A percentile compares a stretch with the other conserved stretches of the same genome.
These are phyloP conservation scores for Bonia amplexicaulis DNA, from an alignment of 176 grass and related monocot species.

Conservation along the genomic window DNA sequence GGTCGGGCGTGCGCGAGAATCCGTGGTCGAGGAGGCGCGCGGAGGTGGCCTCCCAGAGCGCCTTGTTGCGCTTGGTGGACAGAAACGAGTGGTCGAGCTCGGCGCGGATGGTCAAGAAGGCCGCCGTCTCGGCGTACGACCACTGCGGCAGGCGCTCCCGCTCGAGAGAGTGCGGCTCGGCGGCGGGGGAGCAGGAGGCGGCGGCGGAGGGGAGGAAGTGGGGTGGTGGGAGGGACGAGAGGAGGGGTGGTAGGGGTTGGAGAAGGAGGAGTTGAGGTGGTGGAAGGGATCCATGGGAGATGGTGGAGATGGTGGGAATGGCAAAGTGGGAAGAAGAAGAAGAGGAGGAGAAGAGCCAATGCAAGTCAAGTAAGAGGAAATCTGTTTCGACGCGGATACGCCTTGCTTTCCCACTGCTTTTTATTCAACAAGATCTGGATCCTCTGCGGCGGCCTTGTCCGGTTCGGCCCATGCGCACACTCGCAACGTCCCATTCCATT, in stretches of 20 bases:
- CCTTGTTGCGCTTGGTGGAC: constrained; percentile 96
- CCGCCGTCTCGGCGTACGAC: constrained; percentile 69
- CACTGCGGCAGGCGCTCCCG: constrained; percentile 87
- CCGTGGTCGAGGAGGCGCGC: constrained; percentile 52
- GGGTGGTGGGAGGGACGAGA: constrained; percentile 30
- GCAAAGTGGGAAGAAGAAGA: neutral
- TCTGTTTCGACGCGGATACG: constrained; percentile 81
- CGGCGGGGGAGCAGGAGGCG: neutral
- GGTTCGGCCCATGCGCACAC: too few relatives aligned
- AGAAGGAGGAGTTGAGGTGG: constrained; percentile 62
- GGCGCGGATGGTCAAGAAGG: constrained; percentile 73
- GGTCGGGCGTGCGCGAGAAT: constrained; percentile 74
- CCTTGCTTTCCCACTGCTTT: constrained; percentile 81
- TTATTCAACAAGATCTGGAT: constrained; percentile 35
- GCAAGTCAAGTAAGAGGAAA: constrained; percentile 30
- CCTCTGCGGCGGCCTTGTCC: constrained; percentile 15
- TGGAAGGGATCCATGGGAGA: constrained; percentile 80
- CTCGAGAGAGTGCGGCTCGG: constrained; percentile 2
- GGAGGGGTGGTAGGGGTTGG: constrained; percentile 56
- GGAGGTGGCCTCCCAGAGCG: constrained; percentile 79
- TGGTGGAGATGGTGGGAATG: constrained; percentile 26
- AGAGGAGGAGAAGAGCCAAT: neutral
- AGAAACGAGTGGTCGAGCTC: constrained; percentile 78
- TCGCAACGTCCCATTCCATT: too few relatives aligned
- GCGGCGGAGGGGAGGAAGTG: neutral